Base-by-base conservation (phyloP, 768 basidiomycete genomes). In the Gymnopilus dilepis region DNA sequence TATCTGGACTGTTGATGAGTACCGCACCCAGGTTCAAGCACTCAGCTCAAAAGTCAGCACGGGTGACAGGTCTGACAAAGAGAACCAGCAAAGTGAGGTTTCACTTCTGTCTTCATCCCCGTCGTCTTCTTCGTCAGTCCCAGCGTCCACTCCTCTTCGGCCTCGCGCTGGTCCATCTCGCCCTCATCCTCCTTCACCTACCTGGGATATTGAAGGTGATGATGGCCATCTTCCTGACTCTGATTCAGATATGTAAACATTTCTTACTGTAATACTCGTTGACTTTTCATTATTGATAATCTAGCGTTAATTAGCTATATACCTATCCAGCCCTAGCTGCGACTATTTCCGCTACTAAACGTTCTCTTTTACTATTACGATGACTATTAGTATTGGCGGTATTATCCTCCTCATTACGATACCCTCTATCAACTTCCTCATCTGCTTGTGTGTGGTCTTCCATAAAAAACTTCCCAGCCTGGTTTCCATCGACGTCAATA, bases 401-500 rank as follows among this genome's bases (percentile, higher is more conserved):
- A 15, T 6, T 15, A 21, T n/a, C 19, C 24, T 34, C 33, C 43
- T 22, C 22, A 45, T 11, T 24, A 3, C 5, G 8, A 22, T 45
- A 21, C 22, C 19, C 43, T 7, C 13, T 13, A 24, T 45, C 42
- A 19, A 54, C 45, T 50, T 7, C 42, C 12, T 41, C 21, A 22
- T 40, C 28, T 37, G 37, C 6, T 28, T 15, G 28, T 62, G 42
- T 22, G 21, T 9, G 43, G 4, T 45, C 42, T 4, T 12, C 19
- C 42, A 45, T 24, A 57, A 71, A 74, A 8, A 61, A 26, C 1
- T 52, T 57, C 30, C 21, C 67, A n/a, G 62, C 60, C 28, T 21
- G 13, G 5, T 15, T 45, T 24, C 74, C 76, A 63, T 78, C 76
- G 17, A 76, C 54, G 40, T 76, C 71, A 41, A 50, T 50, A 6